Base-by-base conservation (phyloP, 1,139 yeast genomes). In the Nakaseomyces kungkrabaensis region DNA sequence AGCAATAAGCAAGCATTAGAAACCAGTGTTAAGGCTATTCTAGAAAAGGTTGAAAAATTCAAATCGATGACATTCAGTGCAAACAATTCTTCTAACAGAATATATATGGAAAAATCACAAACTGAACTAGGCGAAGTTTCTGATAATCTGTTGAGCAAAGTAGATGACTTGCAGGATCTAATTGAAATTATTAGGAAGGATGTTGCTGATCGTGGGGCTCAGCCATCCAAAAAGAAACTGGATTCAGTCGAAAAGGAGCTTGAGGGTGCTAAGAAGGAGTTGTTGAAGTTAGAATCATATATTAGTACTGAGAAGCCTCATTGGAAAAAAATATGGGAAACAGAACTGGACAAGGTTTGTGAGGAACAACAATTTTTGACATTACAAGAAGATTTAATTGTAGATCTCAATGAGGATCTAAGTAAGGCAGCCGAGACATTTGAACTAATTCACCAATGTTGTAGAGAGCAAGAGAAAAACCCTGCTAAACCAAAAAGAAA, bases 281-380 rank as follows among this genome's bases (percentile, higher is more conserved):
- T 90, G 46, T 66, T 67, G 3, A 67, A 69, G 5, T 77, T 90
- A 77, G 74, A 76, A n/a, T 69, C 68, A 6, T 89, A 79, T 59
- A 82, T 94, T 43, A 60, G 68, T 1, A 73, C 72, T 10, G 97
- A 89, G 61, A 85, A 85, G 57, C 82, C 89, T 4, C 81, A 81
- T 38, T 89, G 97, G 96, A 86, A 88, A 63, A 81, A 79, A 58
- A 82, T 88, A 29, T 92, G 98, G 97, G 96, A 90, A 65, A 73
- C 83, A 5, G 97, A 90, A 61, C 75, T 92, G 52, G 95, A 88
- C 56, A 82, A 83, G 44, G 94, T 92, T 25, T 85, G 96, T 54
- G 96, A 88, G 59, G 97, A 90, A 61, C 97, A 92, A 65, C 95
- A 90, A 58, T 88, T 88, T 63, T 80, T 90, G 68, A 85, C 86